Conservation (phyloP, 1,139 yeast species). For the Protomyces inouyei region DNA sequence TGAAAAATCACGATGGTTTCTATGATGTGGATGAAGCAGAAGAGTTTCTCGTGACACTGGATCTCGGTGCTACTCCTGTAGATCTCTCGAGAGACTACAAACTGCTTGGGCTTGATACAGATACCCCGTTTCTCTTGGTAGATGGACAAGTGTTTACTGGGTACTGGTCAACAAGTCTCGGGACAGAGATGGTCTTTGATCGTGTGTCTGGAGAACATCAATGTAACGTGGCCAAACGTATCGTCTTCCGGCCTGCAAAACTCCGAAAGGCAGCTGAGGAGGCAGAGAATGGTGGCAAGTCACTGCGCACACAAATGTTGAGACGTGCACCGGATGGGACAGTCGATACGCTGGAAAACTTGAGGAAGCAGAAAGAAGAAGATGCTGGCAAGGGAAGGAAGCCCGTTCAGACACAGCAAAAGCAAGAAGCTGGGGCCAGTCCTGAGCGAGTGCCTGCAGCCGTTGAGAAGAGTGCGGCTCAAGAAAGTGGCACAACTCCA, state of each 20-base stretch:
- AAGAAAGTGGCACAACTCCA: too few relatives aligned
- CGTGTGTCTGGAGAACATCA: not conserved
- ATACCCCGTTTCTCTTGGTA: constrained; percentile 4
- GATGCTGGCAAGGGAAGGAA: not conserved
- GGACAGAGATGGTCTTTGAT: constrained; percentile 22
- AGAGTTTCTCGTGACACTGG: constrained; percentile 15
- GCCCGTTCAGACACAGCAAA: too few relatives aligned
- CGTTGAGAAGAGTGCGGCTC: too few relatives aligned
- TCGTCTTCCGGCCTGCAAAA: not conserved
- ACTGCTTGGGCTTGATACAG: constrained; percentile 16
- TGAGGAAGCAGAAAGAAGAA: not conserved
- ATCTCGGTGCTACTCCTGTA: constrained; percentile 6
- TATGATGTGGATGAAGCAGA: not conserved
- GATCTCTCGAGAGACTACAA: constrained; percentile 7
- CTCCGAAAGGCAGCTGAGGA: not conserved
- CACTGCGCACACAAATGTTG: not conserved
- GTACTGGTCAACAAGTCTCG: constrained; percentile 10
- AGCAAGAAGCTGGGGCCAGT: too few relatives aligned
- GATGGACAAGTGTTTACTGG: constrained; percentile 7
- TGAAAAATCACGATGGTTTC: not conserved
- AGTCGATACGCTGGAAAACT: not conserved
- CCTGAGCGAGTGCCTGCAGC: too few relatives aligned
- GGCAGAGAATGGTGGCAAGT: not conserved
- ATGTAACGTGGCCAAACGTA: not conserved
- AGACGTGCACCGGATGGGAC: not conserved